A percentile compares a stretch with the other conserved stretches of the same genome.
These are phyloP conservation scores for Niveomyces coronatus DNA, from an alignment of 2,329 filamentous ascomycete genomes.

Conservation along the genomic window DNA sequence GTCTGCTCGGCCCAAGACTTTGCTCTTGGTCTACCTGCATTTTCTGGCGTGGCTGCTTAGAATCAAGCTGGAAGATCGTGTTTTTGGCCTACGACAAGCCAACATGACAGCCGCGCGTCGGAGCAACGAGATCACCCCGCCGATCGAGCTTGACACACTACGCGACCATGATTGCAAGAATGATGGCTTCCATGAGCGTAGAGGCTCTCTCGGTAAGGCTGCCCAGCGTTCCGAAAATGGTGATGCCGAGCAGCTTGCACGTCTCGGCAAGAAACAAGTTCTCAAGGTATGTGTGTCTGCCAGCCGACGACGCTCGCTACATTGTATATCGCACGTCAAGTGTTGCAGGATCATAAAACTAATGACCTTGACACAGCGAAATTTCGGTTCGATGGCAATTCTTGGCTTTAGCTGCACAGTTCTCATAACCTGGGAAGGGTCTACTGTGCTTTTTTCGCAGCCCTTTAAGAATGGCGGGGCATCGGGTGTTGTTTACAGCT, in stretches of 20 bases:
- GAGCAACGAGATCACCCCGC: no score
- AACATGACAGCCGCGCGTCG: no score
- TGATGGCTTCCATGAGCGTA: no score
- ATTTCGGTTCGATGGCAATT: conserved; percentile 34
- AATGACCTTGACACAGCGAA: conserved; percentile 18
- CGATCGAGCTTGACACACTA: no score
- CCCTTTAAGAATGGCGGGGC: conserved; percentile 34
- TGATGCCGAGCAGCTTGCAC: conserved; percentile 6
- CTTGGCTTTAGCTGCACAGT: conserved; percentile 36
- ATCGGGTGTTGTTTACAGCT: conserved; percentile 39
- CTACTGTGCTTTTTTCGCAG: conserved; percentile 16
- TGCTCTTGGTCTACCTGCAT: no score
- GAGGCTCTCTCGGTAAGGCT: no score
- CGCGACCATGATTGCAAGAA: no score
- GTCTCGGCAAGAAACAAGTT: conserved; percentile 10
- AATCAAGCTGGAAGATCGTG: no score
- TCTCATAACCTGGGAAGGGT: conserved; percentile 38
- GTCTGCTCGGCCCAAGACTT: no score
- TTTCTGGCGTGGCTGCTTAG: no score
- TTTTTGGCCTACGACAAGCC: no score
- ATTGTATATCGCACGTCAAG: not conserved
- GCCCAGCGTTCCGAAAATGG: no score
- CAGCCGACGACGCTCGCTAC: not conserved
- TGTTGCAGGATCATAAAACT: not conserved
- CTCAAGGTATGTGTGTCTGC: conserved; percentile 4